Evolutionary conservation across 768 basidiomycete species (phyloP).

Genomic region (Pisolithus orientalis): DNA sequence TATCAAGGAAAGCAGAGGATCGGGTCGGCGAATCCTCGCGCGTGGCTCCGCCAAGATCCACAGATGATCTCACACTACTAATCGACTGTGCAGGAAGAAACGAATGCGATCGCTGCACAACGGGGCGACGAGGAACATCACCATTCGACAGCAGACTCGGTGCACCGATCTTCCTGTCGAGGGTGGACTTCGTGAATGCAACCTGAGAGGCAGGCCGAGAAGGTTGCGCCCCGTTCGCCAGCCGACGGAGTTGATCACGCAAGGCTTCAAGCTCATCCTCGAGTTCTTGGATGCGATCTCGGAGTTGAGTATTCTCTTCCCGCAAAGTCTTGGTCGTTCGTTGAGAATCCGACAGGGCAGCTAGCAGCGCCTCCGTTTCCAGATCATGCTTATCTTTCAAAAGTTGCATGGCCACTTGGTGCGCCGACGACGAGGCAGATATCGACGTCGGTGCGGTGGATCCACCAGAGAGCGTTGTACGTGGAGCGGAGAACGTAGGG

Average conservation of each 20-base stretch:
- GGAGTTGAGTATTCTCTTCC: constrained; percentile 53
- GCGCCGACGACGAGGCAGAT: constrained; percentile 40
- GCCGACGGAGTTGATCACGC: constrained; percentile 20
- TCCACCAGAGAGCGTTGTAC: constrained; percentile 40
- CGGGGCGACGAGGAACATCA: constrained; percentile 14
- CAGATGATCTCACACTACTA: constrained; percentile 1
- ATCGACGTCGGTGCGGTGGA: constrained; percentile 71
- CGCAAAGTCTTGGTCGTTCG: constrained; percentile 55
- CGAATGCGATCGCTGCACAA: constrained; percentile 16
- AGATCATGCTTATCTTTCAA: constrained; percentile 62
- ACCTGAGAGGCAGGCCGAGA: constrained; percentile 5
- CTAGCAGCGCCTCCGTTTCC: constrained; percentile 66
- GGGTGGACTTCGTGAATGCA: background rate
- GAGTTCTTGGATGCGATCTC: constrained; percentile 33
- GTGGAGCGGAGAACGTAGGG: constrained; percentile 54
- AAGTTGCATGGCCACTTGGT: constrained; percentile 37
- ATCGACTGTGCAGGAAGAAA: constrained; percentile 17
- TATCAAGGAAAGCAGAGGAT: constrained; percentile 3
- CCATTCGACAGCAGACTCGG: constrained; percentile 9
- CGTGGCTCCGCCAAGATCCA: constrained; percentile 3
- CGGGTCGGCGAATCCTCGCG: constrained; percentile 17
- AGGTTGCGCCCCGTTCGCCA: constrained; percentile 15
- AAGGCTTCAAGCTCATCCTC: constrained; percentile 22
- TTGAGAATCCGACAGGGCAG: constrained; percentile 72
- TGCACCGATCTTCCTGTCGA: constrained; percentile 1